These are phyloP conservation scores for Zygosaccharomyces bisporus DNA, from an alignment of 805 yeast genomes.

Conservation along the genomic window DNA sequence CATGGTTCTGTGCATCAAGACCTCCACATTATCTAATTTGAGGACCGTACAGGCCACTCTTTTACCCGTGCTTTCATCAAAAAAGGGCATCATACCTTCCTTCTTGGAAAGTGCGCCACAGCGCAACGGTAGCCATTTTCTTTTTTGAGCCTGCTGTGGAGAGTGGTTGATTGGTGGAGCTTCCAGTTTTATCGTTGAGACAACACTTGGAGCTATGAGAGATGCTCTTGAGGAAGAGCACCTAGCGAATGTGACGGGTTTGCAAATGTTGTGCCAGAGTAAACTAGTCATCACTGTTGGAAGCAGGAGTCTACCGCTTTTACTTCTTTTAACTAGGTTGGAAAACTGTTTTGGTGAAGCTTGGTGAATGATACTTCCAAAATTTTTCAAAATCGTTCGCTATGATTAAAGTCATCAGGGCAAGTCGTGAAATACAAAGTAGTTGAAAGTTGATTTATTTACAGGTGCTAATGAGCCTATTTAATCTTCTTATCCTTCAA, in stretches of 20 bases:
- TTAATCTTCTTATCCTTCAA: conserved; percentile 92
- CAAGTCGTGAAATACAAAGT: not conserved
- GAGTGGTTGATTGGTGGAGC: conserved; percentile 57
- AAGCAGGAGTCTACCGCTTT: not conserved
- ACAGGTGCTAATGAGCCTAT: conserved; percentile 35
- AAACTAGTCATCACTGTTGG: conserved; percentile 5
- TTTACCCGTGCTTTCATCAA: conserved; percentile 59
- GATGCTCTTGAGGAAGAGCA: conserved; percentile 26
- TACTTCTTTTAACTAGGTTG: too few relatives aligned
- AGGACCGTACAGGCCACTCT: conserved; percentile 81
- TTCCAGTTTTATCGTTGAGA: conserved; percentile 30
- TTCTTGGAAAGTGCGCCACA: conserved; percentile 84
- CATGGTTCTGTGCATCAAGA: conserved; percentile 62
- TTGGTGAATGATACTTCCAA: not conserved
- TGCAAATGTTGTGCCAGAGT: conserved; percentile 9
- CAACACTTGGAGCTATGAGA: conserved; percentile 38
- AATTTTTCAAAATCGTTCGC: conserved; percentile 6
- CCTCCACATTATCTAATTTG: conserved; percentile 86
- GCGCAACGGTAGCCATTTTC: conserved; percentile 70
- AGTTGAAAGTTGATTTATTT: conserved; percentile 2
- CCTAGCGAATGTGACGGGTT: conserved; percentile 8
- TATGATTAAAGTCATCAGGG: conserved; percentile 3
- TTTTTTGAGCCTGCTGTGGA: conserved; percentile 60
- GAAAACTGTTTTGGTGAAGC: not conserved
- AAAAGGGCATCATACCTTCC: conserved; percentile 87